Percentiles rank a stretch among this genome's conserved stretches.
phyloP scores from a whole-genome alignment of 805 yeast genomes.

The Pichia scutulata region DNA sequence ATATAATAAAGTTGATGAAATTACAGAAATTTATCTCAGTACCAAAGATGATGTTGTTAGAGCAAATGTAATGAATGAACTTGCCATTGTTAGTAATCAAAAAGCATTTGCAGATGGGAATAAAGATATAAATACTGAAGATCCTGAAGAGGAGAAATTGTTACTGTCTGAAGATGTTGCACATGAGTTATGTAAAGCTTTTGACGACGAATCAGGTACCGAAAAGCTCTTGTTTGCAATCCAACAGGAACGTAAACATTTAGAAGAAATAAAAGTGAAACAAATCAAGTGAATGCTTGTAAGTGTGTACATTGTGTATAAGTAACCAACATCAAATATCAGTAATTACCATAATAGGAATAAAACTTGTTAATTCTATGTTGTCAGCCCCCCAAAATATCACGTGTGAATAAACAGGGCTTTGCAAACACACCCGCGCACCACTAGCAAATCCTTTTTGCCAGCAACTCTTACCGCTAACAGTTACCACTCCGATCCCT shows the following conservation, averaged over 20 bases:
- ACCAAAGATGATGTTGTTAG: conserved; percentile 17
- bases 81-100: conserved; percentile 4
- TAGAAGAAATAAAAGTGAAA: not conserved
- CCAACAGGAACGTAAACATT: conserved; percentile 38
- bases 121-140: conserved; percentile 1
- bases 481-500: not conserved
- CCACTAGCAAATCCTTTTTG: not conserved
- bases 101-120: conserved; percentile 21
- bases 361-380: not conserved
- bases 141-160: conserved; percentile 26
- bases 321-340: too few relatives aligned
- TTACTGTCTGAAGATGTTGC: conserved; percentile 40
- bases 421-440: not conserved
- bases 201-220: conserved; percentile 39
- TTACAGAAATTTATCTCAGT: conserved; percentile 25
- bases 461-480: not conserved
- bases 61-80: conserved; percentile 15
- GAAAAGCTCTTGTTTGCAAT: conserved; percentile 44
- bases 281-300: too few relatives aligned
- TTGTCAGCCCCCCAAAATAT: not conserved
- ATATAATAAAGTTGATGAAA: conserved; percentile 24
- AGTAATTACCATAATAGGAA: not conserved
- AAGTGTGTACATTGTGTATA: not conserved
- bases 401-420: not conserved
- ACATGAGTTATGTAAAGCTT: conserved; percentile 35